phyloP scores from a whole-genome alignment of 176 grass and related monocot species.

The Rhynchospora pubera region DNA sequence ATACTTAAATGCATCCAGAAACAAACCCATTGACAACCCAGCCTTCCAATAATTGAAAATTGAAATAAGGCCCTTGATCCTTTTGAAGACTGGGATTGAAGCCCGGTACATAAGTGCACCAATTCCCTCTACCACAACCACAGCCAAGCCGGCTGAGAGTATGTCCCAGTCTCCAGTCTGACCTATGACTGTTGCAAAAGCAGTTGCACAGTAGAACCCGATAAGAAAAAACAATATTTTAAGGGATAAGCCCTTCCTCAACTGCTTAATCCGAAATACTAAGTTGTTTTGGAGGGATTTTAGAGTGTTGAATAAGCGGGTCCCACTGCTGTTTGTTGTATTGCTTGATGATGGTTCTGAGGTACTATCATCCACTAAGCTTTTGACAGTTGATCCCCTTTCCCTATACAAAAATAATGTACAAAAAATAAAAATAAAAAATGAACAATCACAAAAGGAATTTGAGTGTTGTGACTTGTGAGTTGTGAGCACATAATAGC shows the following conservation, averaged over 20 bases:
- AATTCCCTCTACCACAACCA: slow-evolving; percentile 78
- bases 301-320: slow-evolving; percentile 49
- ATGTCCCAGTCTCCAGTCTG: slow-evolving; percentile 99
- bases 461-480: not conserved
- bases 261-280: slow-evolving; percentile 33
- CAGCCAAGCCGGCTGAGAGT: slow-evolving; percentile 76
- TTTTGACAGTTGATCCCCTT: slow-evolving; percentile 34
- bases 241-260: slow-evolving; percentile 43
- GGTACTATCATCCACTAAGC: slow-evolving; percentile 29
- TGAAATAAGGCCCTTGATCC: slow-evolving; percentile 45
- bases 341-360: slow-evolving; percentile 33
- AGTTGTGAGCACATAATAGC: not conserved
- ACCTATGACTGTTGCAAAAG: slow-evolving; percentile 84
- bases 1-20: slow-evolving; percentile 90
- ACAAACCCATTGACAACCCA: slow-evolving; percentile 75
- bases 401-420: not conserved
- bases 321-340: slow-evolving; percentile 29
- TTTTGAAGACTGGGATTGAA: slow-evolving; percentile 46
- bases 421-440: not conserved
- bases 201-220: slow-evolving; percentile 83
- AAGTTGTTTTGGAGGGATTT: slow-evolving; percentile 41
- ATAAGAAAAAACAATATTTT: slow-evolving; percentile 85
- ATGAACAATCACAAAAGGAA: not conserved
- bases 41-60: slow-evolving; percentile 99
- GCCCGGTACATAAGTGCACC: slow-evolving; percentile 80